Evolutionary conservation across 331 rosid genomes (phyloP).

Genomic region (Quercus tomentella): DNA sequence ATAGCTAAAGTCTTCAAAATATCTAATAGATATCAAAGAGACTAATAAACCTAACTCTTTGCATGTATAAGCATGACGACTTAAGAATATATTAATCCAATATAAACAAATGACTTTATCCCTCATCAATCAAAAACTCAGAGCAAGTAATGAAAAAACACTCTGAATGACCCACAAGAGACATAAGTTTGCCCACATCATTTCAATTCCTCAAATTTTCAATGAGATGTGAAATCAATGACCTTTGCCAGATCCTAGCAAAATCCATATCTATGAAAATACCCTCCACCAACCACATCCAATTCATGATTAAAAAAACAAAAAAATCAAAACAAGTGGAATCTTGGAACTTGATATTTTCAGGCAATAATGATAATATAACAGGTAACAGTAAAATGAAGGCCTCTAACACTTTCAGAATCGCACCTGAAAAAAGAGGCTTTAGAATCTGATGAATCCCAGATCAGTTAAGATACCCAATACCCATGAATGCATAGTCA

Average conservation of each 20-base stretch:
- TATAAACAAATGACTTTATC: background rate
- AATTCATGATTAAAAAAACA: constrained; percentile 19
- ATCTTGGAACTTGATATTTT: constrained; percentile 11
- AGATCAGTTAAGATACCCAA: constrained; percentile 40
- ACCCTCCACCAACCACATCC: constrained; percentile 32
- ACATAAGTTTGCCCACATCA: background rate
- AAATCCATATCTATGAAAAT: constrained; percentile 7
- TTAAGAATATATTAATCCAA: background rate
- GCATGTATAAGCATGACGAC: background rate
- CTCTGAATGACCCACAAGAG: constrained; percentile 15
- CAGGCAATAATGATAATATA: background rate
- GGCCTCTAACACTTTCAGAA: constrained; percentile 9
- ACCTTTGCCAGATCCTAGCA: background rate
- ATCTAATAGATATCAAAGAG: background rate
- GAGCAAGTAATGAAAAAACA: background rate
- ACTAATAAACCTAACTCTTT: background rate
- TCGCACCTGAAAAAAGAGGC: constrained; percentile 40
- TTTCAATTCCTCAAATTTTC: constrained; percentile 12
- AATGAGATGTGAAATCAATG: constrained; percentile 1
- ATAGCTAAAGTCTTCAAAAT: background rate
- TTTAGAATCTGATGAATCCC: constrained; percentile 41
- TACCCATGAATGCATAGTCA: constrained; percentile 40
- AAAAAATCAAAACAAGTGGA: constrained; percentile 19
- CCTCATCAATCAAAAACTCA: background rate
- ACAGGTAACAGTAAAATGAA: constrained; percentile 15